These are phyloP conservation scores for Streptanthus diversifolius DNA, from an alignment of 345 rosid genomes.

Conservation along the genomic window DNA sequence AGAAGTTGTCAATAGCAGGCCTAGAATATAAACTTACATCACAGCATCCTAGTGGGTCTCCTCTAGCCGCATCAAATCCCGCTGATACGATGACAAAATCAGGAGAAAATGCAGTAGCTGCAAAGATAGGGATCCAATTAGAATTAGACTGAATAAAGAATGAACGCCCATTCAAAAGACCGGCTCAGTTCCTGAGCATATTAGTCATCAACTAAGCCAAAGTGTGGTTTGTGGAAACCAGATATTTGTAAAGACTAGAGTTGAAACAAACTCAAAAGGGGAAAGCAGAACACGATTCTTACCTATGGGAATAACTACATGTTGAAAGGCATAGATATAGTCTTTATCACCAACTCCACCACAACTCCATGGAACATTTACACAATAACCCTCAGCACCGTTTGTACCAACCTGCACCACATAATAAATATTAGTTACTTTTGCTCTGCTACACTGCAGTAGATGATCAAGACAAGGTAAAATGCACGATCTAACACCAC, in stretches of 20 bases:
- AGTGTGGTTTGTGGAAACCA: background rate
- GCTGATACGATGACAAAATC: slow-evolving; percentile 95
- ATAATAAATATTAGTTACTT: slow-evolving; percentile 11
- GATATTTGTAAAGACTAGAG: background rate
- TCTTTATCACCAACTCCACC: slow-evolving; percentile 95
- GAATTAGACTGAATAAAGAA: slow-evolving; percentile 12
- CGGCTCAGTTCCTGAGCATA: slow-evolving; percentile 7
- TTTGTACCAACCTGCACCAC: slow-evolving; percentile 66
- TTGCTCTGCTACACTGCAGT: background rate
- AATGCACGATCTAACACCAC: background rate
- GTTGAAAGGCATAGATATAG: slow-evolving; percentile 86
- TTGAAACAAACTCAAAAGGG: slow-evolving; percentile 4
- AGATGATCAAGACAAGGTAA: background rate
- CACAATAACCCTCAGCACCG: slow-evolving; percentile 95
- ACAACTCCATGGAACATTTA: slow-evolving; percentile 95
- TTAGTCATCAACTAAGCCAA: slow-evolving; percentile 2
- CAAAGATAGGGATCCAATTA: slow-evolving; percentile 21
- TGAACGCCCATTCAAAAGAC: background rate
- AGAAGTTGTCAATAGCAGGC: background rate
- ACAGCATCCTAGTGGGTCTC: slow-evolving; percentile 96
- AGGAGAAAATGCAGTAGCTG: slow-evolving; percentile 87
- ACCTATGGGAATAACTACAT: slow-evolving; percentile 93
- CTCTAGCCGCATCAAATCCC: slow-evolving; percentile 99
- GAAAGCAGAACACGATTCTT: slow-evolving; percentile 4
- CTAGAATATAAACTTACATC: slow-evolving; percentile 54